Base-by-base conservation (phyloP, 148 eudicot genomes). In the Rhododendron simsii region DNA sequence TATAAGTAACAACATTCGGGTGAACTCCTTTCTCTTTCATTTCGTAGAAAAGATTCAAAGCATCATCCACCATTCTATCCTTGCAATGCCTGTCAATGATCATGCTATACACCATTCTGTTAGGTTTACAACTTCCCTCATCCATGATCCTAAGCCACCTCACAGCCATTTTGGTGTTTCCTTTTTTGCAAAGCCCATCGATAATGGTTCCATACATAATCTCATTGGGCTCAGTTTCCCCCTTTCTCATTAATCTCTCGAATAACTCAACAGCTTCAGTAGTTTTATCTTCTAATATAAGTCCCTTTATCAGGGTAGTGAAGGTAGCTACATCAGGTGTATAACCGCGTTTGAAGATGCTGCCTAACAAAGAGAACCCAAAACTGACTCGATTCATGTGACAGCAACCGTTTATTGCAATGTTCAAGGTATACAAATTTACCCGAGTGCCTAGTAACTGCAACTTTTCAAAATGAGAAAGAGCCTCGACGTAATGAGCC, bases 131-230 rank as follows among this genome's bases (percentile, higher is more conserved):
- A 30, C 85, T 50, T 28, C 23, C 63, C 41, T 18, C 79, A 18
- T 73, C 71, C 67, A 73, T 84, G 11, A 41, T 55, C 41, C 78
- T 48, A 51, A 78, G 71, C 73, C 84, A 71, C 18, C 4, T 41
- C 21, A 69, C 2, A 3, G 86, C 88, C 21, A 23, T 21, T 8
- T 18, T 13, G 35, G 67, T 33, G 14, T 87, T 50, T 12, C 89
- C 86, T 8, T 11, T 39, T 57, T 53, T 84, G 73, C 87, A 87
- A n/a, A 87, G 39, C 23, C 86, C 89, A 21, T 87, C 81, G 12
- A 87, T 16, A 28, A 84, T n/a, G 0, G 87, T 84, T 11, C 81
- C 81, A 39, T 57, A 84, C 14, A 63, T 84, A 65, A 84, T 39
- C 7, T 48, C 69, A 50, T 83, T 14, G 11, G 86, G 86, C n/a